Evolutionary conservation across 208 protist genomes (phyloP), one percentile per base, ranked within the genome.

Genomic region (Trypanosoma congolense): DNA sequence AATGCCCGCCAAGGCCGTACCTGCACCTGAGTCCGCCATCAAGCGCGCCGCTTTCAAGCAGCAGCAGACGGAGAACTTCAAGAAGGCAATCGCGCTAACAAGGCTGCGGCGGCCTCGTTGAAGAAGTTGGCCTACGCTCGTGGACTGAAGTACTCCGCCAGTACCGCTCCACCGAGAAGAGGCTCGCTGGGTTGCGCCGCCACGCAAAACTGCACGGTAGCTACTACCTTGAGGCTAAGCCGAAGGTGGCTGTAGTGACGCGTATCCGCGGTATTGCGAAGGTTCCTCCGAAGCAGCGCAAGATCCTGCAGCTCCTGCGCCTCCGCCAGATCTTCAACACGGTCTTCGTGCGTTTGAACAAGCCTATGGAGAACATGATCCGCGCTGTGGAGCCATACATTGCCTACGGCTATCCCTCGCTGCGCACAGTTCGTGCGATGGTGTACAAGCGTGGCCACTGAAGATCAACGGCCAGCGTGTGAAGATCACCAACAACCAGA

Each of bases 281-380:
- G 62, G 83, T 99, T 16, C 60, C 75, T 58, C 98, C 99, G 64
- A 98, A 98, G 80, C 83, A 90, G 70, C 79, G 90, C 54, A 99
- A 99, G 92, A 98, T 99, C 75, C 87, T 99, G 6, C 91, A 98
- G 81, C 88, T 99, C 12, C 82, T 99, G 57, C 94, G 98, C 72
- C 95, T 99, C 22, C 80, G 92, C 54, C 97, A 99, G 88, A 99
- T 99, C 88, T 90, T 99, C 95, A 99, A 99, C 83, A 98, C 87
- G 50, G 96, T 99, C 44, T 99, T 99, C 71, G 83, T 99, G 63
- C 93, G 93, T 61, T 50, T 99, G 26, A 99, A 99, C 96, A 99
- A 99, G 83, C 96, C 98, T 41, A 99, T 98, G 33, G 79, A 99
- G 66, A 99, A 98, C 73, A 99, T 99, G 98, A 90, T 99, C 31